phyloP scores from a whole-genome alignment of 2,329 filamentous ascomycete species.

The Clonostachys byssicola region DNA sequence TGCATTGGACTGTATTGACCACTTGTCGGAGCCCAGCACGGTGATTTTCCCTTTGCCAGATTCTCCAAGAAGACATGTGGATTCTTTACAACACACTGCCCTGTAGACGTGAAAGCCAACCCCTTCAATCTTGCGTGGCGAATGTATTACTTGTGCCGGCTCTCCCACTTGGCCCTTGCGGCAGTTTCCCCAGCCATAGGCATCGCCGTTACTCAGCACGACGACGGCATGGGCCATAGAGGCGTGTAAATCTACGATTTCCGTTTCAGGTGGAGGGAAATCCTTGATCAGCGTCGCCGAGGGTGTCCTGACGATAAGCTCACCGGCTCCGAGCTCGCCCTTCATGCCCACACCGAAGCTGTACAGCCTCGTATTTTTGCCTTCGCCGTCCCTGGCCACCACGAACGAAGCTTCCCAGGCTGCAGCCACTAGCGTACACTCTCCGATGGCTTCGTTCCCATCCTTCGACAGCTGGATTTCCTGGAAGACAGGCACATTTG shows the following conservation, averaged over 20 bases:
- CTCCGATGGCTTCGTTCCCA: slow-evolving; percentile 16
- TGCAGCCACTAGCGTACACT: slow-evolving; percentile 51
- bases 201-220: slow-evolving; percentile 69
- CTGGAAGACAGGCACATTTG: slow-evolving; percentile 30
- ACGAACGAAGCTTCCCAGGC: slow-evolving; percentile 76
- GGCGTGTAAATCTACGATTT: slow-evolving; percentile 63
- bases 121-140: slow-evolving; percentile 56
- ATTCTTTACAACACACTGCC: slow-evolving; percentile 79
- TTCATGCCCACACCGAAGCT: slow-evolving; percentile 63
- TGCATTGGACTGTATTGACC: slow-evolving; percentile 54
- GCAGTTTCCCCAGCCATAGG: slow-evolving; percentile 85
- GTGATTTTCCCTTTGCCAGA: slow-evolving; percentile 52
- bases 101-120: slow-evolving; percentile 58
- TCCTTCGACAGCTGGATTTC: slow-evolving; percentile 26
- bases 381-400: slow-evolving; percentile 39
- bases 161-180: slow-evolving; percentile 80
- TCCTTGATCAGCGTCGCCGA: slow-evolving; percentile 44
- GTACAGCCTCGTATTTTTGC: slow-evolving; percentile 46
- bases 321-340: slow-evolving; percentile 68
- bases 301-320: slow-evolving; percentile 41
- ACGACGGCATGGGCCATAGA: slow-evolving; percentile 75
- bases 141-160: slow-evolving; percentile 45
- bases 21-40: slow-evolving; percentile 75
- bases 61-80: slow-evolving; percentile 68
- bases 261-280: slow-evolving; percentile 59